Evolutionary conservation across 2,329 filamentous ascomycete species (phyloP).

Genomic region (Penicillium sp.): DNA sequence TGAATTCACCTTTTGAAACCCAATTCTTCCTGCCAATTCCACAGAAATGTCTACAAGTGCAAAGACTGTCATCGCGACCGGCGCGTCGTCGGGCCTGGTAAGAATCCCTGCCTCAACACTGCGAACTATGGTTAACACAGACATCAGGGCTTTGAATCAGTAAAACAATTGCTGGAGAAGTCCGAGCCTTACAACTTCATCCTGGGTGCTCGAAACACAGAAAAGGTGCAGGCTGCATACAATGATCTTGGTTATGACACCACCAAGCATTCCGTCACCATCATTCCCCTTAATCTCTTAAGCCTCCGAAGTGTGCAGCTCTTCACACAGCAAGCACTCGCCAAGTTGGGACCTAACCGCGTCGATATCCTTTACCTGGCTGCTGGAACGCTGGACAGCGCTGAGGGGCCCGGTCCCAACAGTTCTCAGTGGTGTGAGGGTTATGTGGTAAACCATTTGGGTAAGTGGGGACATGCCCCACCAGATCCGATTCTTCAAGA

Average conservation of each 20-base stretch:
- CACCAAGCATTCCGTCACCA: slow-evolving; percentile 18
- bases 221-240: slow-evolving; percentile 17
- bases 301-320: slow-evolving; percentile 22
- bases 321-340: slow-evolving; percentile 20
- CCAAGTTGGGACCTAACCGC: slow-evolving; percentile 14
- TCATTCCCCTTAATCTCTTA: slow-evolving; percentile 23
- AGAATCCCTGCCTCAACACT: not conserved
- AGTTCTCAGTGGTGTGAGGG: slow-evolving; percentile 27
- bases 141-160: slow-evolving; percentile 25
- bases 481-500: not conserved
- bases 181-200: slow-evolving; percentile 25
- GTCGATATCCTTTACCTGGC: slow-evolving; percentile 22
- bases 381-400: slow-evolving; percentile 18
- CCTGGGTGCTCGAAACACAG: slow-evolving; percentile 22
- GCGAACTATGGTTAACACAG: not conserved
- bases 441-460: slow-evolving; percentile 25
- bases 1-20: not conserved
- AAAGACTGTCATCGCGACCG: slow-evolving; percentile 23
- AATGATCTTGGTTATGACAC: slow-evolving; percentile 21
- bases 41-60: slow-evolving; percentile 11
- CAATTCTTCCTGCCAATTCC: not conserved
- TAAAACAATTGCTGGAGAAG: slow-evolving; percentile 25
- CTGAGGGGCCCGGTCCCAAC: slow-evolving; percentile 20
- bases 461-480: slow-evolving; percentile 11
- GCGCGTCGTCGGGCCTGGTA: slow-evolving; percentile 23